Conservation (phyloP, 2,329 filamentous ascomycete genomes). For the Penicillium sp. region DNA sequence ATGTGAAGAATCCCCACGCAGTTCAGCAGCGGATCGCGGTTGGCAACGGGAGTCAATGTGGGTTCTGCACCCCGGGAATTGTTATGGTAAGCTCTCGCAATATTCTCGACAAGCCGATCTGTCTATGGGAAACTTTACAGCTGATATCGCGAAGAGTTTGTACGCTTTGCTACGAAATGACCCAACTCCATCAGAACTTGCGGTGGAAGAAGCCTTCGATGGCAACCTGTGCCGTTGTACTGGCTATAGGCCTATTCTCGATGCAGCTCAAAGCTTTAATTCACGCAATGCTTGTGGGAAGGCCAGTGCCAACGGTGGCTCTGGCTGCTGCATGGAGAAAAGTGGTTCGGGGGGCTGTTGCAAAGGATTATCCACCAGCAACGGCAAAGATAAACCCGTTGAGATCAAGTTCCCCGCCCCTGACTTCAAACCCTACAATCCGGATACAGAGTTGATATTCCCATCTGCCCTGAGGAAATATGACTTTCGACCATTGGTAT, state of each 20-base stretch:
- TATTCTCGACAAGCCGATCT: not conserved
- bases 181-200: slow-evolving; percentile 66
- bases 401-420: slow-evolving; percentile 68
- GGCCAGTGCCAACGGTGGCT: slow-evolving; percentile 52
- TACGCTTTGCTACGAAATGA: slow-evolving; percentile 90
- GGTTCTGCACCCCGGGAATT: slow-evolving; percentile 95
- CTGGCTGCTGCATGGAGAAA: slow-evolving; percentile 68
- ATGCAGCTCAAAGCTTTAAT: slow-evolving; percentile 82
- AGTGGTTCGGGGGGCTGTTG: slow-evolving; percentile 61
- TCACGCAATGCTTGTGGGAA: slow-evolving; percentile 52
- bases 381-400: slow-evolving; percentile 30
- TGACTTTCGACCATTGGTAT: slow-evolving; percentile 71
- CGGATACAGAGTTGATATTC: slow-evolving; percentile 92
- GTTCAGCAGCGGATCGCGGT: slow-evolving; percentile 86
- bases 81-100: slow-evolving; percentile 60
- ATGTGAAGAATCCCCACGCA: slow-evolving; percentile 78
- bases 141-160: slow-evolving; percentile 55
- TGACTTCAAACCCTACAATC: slow-evolving; percentile 88
- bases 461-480: slow-evolving; percentile 79
- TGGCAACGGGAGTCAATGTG: slow-evolving; percentile 86
- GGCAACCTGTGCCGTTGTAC: slow-evolving; percentile 95
- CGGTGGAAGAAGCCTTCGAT: slow-evolving; percentile 94
- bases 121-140: slow-evolving; percentile 5
- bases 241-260: slow-evolving; percentile 86
- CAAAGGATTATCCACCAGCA: slow-evolving; percentile 50